Evolutionary conservation across 805 yeast genomes (phyloP), one percentile per base, ranked within the genome.

Genomic region (Ogataea siamensis): DNA sequence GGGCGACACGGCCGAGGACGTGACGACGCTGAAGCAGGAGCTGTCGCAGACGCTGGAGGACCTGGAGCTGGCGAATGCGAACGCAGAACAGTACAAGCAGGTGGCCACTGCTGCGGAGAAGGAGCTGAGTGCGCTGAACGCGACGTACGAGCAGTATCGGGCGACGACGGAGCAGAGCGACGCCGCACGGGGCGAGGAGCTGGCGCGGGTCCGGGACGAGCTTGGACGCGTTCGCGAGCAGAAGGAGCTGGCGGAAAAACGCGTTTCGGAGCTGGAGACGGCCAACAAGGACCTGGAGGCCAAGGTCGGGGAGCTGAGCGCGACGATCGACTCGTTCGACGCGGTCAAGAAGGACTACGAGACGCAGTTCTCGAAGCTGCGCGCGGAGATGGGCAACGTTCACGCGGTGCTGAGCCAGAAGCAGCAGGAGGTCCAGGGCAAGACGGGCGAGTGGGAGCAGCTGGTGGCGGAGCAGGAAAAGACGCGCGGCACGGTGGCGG

Each of bases 41-140:
- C 27, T 70, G 47, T 34, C 61, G 41, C 46, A 58, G 40, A 64
- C 81, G 7, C 67, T 71, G 37, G 65, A 68, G 30, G 86, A 81
- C 39, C 67, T 83, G 39, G 73, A 69, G 15, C 63, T 73, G 11
- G 76, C 86, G 1, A 74, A 74, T 46, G 65, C 72, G n/a, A 78
- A 73, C 50, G 70, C 75, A 7, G 68, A 68, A n/a, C 80, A 82
- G 47, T 74, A 80, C 54, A 75, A 79, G 40, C 66, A 64, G n/a
- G 70, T 86, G 27, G 79, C 88, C 0, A 61, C 62, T 35, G 76
- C 83, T 10, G 76, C 87, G 3, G 94, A 86, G 53, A 75, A 73
- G 36, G 78, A 88, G 5, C 65, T 86, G 25, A 60, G 64, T 25
- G 66, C 70, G 31, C 64, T 85, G 42, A 78, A 75, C 19, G 63